phyloP scores from a whole-genome alignment of 805 yeast species.

The Cyberlindnera samutprakarnensis region DNA sequence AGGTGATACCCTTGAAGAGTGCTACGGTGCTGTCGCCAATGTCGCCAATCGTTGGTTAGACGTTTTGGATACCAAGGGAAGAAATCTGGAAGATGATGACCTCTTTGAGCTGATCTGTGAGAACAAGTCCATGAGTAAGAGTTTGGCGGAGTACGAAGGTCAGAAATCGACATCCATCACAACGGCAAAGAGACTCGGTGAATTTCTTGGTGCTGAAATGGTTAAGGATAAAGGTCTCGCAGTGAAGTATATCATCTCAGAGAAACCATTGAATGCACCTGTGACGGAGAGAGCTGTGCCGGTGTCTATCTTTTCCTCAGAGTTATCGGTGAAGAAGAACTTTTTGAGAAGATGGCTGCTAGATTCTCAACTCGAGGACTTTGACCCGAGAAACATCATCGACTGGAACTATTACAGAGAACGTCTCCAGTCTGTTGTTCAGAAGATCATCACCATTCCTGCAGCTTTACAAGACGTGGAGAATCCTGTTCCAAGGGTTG shows the following conservation, averaged over 20 bases:
- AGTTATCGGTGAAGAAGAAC: constrained; percentile 54
- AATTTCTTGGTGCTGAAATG: constrained; percentile 93
- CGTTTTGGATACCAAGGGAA: constrained; percentile 81
- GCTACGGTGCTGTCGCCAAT: constrained; percentile 83
- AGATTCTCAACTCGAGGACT: constrained; percentile 66
- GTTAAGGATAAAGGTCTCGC: constrained; percentile 94
- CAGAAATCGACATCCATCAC: constrained; percentile 95
- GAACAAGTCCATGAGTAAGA: constrained; percentile 90
- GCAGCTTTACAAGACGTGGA: constrained; percentile 85
- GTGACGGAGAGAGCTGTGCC: constrained; percentile 96
- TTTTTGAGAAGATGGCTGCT: constrained; percentile 82
- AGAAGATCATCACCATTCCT: constrained; percentile 92
- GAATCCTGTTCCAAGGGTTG: constrained; percentile 92
- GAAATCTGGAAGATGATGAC: constrained; percentile 86
- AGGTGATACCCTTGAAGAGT: constrained; percentile 68
- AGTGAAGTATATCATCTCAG: constrained; percentile 86
- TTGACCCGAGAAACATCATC: constrained; percentile 81
- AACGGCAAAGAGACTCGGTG: constrained; percentile 89
- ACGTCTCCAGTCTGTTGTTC: constrained; percentile 86
- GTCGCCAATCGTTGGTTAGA: constrained; percentile 97
- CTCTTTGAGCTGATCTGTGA: constrained; percentile 92
- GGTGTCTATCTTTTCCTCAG: constrained; percentile 90
- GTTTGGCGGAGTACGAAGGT: constrained; percentile 78
- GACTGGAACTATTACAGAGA: constrained; percentile 94
- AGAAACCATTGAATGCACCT: constrained; percentile 76